Conservation (phyloP, 345 rosid genomes). For the Trapa incisa region DNA sequence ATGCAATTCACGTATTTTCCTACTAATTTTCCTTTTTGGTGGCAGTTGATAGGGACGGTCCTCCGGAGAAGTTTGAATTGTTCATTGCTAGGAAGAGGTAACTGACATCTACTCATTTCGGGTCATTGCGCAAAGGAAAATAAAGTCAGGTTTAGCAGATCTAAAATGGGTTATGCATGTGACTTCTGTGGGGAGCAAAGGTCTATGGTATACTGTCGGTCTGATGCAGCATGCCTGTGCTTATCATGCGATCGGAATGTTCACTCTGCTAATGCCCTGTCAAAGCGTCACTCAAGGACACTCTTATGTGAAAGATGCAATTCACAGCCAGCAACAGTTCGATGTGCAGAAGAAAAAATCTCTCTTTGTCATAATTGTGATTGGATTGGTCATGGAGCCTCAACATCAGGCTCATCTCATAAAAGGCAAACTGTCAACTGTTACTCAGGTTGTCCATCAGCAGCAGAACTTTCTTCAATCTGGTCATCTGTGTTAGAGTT, state of each 20-base stretch:
- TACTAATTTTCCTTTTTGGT: background rate
- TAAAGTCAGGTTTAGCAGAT: background rate
- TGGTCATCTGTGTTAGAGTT: constrained; percentile 68
- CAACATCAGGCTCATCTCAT: constrained; percentile 42
- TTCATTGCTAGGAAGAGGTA: background rate
- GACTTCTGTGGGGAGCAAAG: constrained; percentile 91
- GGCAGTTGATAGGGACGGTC: background rate
- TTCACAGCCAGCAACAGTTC: constrained; percentile 68
- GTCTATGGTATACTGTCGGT: constrained; percentile 85
- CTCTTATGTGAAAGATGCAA: constrained; percentile 83
- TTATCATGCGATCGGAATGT: constrained; percentile 89
- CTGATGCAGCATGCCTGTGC: constrained; percentile 91
- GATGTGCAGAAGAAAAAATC: constrained; percentile 65
- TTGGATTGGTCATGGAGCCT: constrained; percentile 60
- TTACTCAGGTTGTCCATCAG: constrained; percentile 94
- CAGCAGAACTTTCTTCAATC: constrained; percentile 69
- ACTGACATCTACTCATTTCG: background rate
- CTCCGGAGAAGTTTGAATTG: background rate
- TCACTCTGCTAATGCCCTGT: constrained; percentile 90
- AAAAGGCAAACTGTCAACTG: constrained; percentile 65
- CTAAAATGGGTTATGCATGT: constrained; percentile 74
- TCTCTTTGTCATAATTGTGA: constrained; percentile 98
- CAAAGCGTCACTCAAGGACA: constrained; percentile 80
- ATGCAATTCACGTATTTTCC: background rate
- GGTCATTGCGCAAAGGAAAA: background rate